Evolutionary conservation across 164 flowering plant species (phyloP), one percentile per base, ranked within the genome.

Genomic region (Vitis amurensis): DNA sequence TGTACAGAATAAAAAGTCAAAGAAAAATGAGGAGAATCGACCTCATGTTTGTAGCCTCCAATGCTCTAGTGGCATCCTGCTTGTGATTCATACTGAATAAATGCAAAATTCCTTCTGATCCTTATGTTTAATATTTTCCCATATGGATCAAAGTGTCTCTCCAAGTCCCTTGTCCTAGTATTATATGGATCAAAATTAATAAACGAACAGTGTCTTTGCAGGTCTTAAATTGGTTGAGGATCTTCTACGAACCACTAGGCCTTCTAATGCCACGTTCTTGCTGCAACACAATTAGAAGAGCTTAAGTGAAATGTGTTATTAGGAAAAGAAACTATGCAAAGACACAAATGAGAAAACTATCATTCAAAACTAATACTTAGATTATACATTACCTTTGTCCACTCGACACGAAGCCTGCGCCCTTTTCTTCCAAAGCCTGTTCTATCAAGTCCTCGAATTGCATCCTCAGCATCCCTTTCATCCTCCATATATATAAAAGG

Each of bases 391-490:
- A 91, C 99, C 94, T 91, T 93, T 31, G 97, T 92, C 99, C 99
- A 96, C 77, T 96, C 99, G 78, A 93, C 95, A 73, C 97, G 97
- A 73, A 96, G 91, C 15, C 89, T 83, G 55, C 98, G 97, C 4
- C 99, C 97, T 74, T 93, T 88, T 66, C 95, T 81, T 50, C 99
- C 99, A 82, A 93, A 93, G 73, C 92, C 97, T 16, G 62, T 64
- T 59, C 89, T 77, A 71, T 96, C 99, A 69, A 93, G 97, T 67
- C 76, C 87, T 64, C 92, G 81, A 63, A 96, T 88, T 3, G 98
- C 99, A 91, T 89, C 95, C 70, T 89, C 99, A 62, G 97, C 99
- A 88, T 92, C 99, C 68, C 97, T 74, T 71, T 96, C 99, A 81
- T 96, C 99, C 56, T 93, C 98, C 98, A 96, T 93, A 59, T 93